Base-by-base conservation (phyloP, 2,329 filamentous ascomycete species). In the Plenodomus biglobosus region DNA sequence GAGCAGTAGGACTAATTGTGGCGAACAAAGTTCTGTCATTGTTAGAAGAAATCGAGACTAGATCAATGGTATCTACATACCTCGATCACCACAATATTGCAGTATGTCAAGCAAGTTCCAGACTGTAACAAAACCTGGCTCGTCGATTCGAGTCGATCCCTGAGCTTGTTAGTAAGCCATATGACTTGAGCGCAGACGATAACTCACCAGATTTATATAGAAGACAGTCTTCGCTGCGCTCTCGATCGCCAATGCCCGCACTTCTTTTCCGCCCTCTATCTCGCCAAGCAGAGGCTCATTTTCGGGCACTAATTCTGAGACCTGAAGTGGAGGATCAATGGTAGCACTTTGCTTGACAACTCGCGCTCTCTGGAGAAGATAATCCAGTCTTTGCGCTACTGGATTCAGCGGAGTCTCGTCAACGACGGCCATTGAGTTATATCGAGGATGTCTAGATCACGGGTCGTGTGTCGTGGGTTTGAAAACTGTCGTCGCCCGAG, bases 101-200 rank as follows among this genome's bases (percentile, higher is more conserved):
- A 96, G 79, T 36, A 97, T 85, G 67, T 99, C 95, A 48, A 99
- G 82, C 4, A 99, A 78, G 66, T 96, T 94, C 92, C 92, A 99
- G 55, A 97, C 83, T 51, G 85, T 82, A 41, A 90, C 85, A 64
- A 96, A 96, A 1, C 82, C 79, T 36, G 89, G 84, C 20, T 88
- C 84, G 32, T 90, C 82, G 59, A 96, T 95, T 8, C 83, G 78
- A 11, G 83, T 90, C 34, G 82, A 83, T 37, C 88, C 85, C 88
- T 92, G 36, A 5, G 22, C 15, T 36, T 39, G 49, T 69, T 17
- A 68, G 59, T 40, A 40, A 13, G 22, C 13, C 13, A 11, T 32
- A 11, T 11, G 11, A 13, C 13, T 11, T 2, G 13, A 13, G 8
- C 8, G 16, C 13, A n/a, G 22, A 11, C 13, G 10, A 20, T 32